These are phyloP conservation scores for Geosmithia putterillii DNA, from an alignment of 2,329 filamentous ascomycete species.

Conservation along the genomic window DNA sequence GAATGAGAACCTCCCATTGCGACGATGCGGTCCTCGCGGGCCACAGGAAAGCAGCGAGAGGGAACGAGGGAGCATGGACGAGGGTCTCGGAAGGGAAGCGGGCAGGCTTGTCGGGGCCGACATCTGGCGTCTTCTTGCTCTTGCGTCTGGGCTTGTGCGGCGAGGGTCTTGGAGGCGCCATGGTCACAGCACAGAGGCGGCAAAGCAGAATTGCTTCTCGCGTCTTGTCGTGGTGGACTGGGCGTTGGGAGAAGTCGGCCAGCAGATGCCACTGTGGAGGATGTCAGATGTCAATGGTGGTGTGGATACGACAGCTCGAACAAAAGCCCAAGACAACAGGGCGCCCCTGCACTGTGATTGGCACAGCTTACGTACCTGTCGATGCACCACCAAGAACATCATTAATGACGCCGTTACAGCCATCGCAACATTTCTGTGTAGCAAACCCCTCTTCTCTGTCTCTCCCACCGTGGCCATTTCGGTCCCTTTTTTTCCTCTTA, in stretches of 20 bases:
- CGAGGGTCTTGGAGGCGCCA: conserved; percentile 38
- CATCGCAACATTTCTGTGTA: neutral
- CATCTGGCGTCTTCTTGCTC: conserved; percentile 34
- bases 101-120: neutral
- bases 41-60: conserved; percentile 89
- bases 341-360: neutral
- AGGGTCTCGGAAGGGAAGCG: conserved; percentile 25
- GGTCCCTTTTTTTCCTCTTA: neutral
- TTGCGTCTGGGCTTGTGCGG: conserved; percentile 50
- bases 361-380: neutral
- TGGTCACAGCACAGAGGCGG: conserved; percentile 6
- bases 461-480: neutral
- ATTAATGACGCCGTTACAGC: neutral
- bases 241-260: neutral
- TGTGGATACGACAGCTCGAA: neutral
- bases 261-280: neutral
- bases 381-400: neutral
- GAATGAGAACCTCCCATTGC: conserved; percentile 83
- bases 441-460: neutral
- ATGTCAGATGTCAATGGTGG: neutral
- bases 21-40: conserved; percentile 72
- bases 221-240: neutral
- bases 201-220: neutral
- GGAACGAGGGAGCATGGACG: conserved; percentile 61
- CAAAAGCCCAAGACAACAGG: neutral